phyloP scores from a whole-genome alignment of 306 rosid genomes.

The Acacia crassicarpa region DNA sequence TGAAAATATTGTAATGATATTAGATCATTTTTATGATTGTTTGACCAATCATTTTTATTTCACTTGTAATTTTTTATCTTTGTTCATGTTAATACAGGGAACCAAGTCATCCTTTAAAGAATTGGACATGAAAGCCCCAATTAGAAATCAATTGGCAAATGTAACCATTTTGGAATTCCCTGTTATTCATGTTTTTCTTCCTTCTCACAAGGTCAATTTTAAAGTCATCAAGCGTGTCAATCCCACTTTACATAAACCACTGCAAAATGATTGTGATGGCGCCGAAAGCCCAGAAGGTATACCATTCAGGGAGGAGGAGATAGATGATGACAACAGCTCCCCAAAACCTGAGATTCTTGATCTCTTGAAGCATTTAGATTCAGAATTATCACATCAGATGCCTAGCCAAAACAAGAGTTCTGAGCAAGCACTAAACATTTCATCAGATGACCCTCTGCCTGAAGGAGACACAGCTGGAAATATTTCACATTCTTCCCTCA shows the following conservation, averaged over 20 bases:
- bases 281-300: slow-evolving; percentile 46
- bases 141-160: slow-evolving; percentile 68
- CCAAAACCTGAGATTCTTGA: slow-evolving; percentile 53
- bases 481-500: slow-evolving; percentile 28
- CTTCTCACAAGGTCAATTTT: slow-evolving; percentile 62
- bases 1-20: background rate
- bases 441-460: slow-evolving; percentile 38
- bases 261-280: slow-evolving; percentile 33
- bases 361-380: slow-evolving; percentile 47
- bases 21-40: too few relatives aligned
- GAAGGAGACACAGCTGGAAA: slow-evolving; percentile 38
- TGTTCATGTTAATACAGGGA: slow-evolving; percentile 52
- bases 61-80: slow-evolving; percentile 13
- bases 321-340: slow-evolving; percentile 51
- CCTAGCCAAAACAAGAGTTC: slow-evolving; percentile 25
- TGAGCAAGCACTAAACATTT: slow-evolving; percentile 28
- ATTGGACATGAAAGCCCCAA: slow-evolving; percentile 65
- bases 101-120: slow-evolving; percentile 64
- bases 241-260: slow-evolving; percentile 37
- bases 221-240: slow-evolving; percentile 54
- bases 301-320: slow-evolving; percentile 75
- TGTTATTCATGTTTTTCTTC: slow-evolving; percentile 65
- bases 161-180: slow-evolving; percentile 80
- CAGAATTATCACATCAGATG: slow-evolving; percentile 39
- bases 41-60: background rate